These are phyloP conservation scores for Spergularia bocconei DNA, from an alignment of 148 eudicot species.

Conservation along the genomic window DNA sequence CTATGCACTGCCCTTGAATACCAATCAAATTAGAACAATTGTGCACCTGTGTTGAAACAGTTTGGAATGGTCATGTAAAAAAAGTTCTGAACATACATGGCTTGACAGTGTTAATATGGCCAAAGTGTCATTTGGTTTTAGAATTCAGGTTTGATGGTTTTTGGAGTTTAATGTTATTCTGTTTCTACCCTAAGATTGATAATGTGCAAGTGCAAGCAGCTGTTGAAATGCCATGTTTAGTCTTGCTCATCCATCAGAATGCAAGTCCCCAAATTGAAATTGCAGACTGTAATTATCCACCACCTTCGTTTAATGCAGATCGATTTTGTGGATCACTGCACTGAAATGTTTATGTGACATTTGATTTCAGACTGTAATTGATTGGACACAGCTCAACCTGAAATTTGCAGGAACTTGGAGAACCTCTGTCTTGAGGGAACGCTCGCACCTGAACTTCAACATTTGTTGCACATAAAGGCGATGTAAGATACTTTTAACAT, in stretches of 20 bases:
- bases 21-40: no score
- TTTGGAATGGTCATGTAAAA: no score
- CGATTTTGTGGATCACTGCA: no score
- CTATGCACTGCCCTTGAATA: background rate
- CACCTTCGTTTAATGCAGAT: no score
- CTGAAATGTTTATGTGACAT: constrained; percentile 1
- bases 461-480: constrained; percentile 49
- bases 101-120: background rate
- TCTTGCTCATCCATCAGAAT: background rate
- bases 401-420: constrained; percentile 58
- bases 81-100: background rate
- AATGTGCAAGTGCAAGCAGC: background rate
- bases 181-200: background rate
- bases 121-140: background rate
- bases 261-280: background rate
- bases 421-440: constrained; percentile 76
- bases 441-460: constrained; percentile 61
- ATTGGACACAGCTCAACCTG: background rate
- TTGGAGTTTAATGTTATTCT: background rate
- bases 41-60: no score
- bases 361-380: background rate
- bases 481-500: constrained; percentile 51
- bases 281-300: no score
- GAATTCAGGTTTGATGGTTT: background rate
- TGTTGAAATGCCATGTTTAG: no score